Conservation (phyloP, 495 filamentous ascomycete genomes). For the Chlorociboria aeruginascens region DNA sequence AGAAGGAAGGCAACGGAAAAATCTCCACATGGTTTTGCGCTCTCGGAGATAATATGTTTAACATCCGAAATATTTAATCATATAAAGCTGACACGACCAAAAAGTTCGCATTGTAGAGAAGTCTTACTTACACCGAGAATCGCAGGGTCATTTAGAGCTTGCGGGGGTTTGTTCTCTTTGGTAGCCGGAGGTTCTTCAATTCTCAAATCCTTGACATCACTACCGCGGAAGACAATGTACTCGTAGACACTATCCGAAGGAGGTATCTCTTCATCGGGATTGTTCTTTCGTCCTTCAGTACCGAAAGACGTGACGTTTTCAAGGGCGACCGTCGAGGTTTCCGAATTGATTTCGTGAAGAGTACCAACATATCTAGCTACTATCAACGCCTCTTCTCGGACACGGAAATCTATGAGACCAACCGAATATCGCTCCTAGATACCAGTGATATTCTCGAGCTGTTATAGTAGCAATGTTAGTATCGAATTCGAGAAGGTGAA, state of each 20-base stretch:
- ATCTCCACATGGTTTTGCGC: conserved; percentile 93
- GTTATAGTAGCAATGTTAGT: conserved; percentile 13
- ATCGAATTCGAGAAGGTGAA: conserved; percentile 4
- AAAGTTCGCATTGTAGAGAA: background rate
- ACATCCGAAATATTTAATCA: conserved; percentile 90
- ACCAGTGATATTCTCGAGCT: conserved; percentile 79
- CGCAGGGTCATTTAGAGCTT: conserved; percentile 87
- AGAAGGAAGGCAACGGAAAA: conserved; percentile 99
- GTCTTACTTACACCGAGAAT: conserved; percentile 81
- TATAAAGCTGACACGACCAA: conserved; percentile 10
- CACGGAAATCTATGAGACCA: background rate
- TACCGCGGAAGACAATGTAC: conserved; percentile 97
- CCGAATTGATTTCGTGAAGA: conserved; percentile 95
- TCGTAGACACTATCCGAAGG: conserved; percentile 82
- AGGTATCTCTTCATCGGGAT: conserved; percentile 67
- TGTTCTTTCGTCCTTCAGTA: conserved; percentile 76
- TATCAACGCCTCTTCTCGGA: conserved; percentile 18
- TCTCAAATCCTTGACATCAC: conserved; percentile 94
- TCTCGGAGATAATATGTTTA: conserved; percentile 63
- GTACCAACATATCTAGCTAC: conserved; percentile 76
- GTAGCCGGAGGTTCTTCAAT: conserved; percentile 62
- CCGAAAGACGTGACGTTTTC: conserved; percentile 90
- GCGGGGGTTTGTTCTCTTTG: conserved; percentile 63
- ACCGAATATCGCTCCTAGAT: conserved; percentile 81
- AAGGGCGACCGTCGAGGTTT: conserved; percentile 88